Base-by-base conservation (phyloP, 2,329 filamentous ascomycete genomes). In the Aspergillaceae sp. region DNA sequence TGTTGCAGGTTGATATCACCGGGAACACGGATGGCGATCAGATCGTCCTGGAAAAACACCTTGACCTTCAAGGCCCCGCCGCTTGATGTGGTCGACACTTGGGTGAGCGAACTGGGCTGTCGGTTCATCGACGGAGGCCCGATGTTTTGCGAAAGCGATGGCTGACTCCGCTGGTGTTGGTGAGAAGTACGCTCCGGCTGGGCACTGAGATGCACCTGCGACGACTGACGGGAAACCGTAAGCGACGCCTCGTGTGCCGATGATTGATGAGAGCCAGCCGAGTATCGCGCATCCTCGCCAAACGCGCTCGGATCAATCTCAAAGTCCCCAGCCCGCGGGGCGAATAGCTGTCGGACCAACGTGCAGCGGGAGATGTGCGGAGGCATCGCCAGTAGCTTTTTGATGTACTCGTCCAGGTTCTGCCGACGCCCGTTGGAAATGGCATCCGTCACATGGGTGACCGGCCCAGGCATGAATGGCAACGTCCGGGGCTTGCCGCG, bases 391-490 rank as follows among this genome's bases (percentile, higher is more conserved):
- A 98, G 74, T 26, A 98, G 75, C 58, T 92, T 91, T 70, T 94
- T 94, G 56, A 98, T 88, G 60, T 98, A 98, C 43, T 91, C 87
- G 60, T 98, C 90, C 35, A 98, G 73, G 62, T 94, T 96, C 64
- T 92, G 87, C 48, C 92, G 81, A 55, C 92, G 82, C 29, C 89
- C 90, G 61, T 96, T 90, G 11, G 90, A 95, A 58, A 98, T 96
- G 33, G 87, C 87, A 62, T 97, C 91, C n/a, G 91, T 98, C 46
- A 97, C 91, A 67, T 94, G 95, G 54, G 90, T 94, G 51, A 98
- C 91, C 3, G 92, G 92, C 4, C 92, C 92, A 7, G 92, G 92
- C 92, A 98, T 98, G 66, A 94, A 97, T 2, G 92, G 92, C 8
- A 98, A 70, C 6, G 85, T 88, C 46, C 92, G 84, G 61, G 85